These are phyloP conservation scores for Coemansia sp. DNA, from an alignment of 192 early-diverging fungal species.

Conservation along the genomic window DNA sequence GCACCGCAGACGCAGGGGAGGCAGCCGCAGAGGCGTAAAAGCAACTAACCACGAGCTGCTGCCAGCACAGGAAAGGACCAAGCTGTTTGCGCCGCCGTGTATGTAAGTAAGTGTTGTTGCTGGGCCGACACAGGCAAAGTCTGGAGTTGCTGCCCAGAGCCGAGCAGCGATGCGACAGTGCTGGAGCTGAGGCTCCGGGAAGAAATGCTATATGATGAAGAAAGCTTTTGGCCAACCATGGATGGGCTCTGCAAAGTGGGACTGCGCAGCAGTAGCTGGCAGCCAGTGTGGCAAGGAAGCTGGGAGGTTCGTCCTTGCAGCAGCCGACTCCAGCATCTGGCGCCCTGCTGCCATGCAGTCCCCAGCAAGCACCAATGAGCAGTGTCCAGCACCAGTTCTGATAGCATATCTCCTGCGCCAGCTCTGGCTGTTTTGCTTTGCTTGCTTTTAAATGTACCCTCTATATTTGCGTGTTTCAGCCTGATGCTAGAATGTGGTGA, in stretches of 20 bases:
- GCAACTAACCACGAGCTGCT: slow-evolving; percentile 26
- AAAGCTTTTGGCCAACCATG: neutral
- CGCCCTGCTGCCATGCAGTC: neutral
- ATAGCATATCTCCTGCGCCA: neutral
- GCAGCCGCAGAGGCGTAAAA: slow-evolving; percentile 21
- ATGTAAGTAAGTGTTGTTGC: neutral
- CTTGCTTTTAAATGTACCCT: neutral
- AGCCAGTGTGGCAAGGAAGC: neutral
- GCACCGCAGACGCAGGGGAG: neutral
- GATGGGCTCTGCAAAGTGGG: neutral
- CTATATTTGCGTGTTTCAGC: too few relatives aligned
- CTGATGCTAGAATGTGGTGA: too few relatives aligned
- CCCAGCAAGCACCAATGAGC: neutral
- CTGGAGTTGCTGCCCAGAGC: neutral
- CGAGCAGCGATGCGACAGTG: neutral
- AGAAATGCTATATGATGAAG: neutral
- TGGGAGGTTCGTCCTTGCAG: slow-evolving; percentile 20
- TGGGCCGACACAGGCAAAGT: neutral
- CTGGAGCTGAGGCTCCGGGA: neutral
- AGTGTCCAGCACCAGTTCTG: slow-evolving; percentile 7
- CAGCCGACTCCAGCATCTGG: neutral
- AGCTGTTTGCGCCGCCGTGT: neutral
- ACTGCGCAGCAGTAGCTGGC: neutral
- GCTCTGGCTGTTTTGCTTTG: neutral
- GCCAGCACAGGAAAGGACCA: neutral